Evolutionary conservation across 371 early-diverging fungal species (phyloP).

Genomic region (Fennellomyces sp.): DNA sequence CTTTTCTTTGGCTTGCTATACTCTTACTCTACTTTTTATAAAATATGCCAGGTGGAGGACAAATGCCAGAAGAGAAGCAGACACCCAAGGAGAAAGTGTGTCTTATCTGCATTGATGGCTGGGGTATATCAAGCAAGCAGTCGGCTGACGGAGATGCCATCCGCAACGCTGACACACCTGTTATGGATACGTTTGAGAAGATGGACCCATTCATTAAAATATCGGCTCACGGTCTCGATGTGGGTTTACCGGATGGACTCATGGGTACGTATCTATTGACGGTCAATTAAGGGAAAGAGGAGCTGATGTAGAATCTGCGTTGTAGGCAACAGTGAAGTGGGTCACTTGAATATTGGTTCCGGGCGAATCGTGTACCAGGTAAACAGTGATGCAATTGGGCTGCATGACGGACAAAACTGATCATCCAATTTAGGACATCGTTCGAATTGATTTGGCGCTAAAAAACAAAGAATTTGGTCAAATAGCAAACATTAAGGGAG

Average conservation of each 20-base stretch:
- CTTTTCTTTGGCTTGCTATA: no score
- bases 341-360: slow-evolving; percentile 99
- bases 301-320: neutral
- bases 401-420: neutral
- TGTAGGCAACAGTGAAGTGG: slow-evolving; percentile 95
- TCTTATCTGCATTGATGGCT: slow-evolving; percentile 91
- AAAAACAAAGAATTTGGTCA: slow-evolving; percentile 76
- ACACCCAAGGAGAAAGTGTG: slow-evolving; percentile 65
- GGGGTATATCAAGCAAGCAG: slow-evolving; percentile 85
- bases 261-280: slow-evolving; percentile 89
- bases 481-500: slow-evolving; percentile 75
- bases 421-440: slow-evolving; percentile 96
- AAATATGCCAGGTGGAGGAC: slow-evolving; percentile 55
- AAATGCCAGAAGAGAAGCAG: slow-evolving; percentile 49
- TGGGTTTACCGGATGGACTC: slow-evolving; percentile 97
- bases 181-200: slow-evolving; percentile 82
- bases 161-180: slow-evolving; percentile 89
- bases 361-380: slow-evolving; percentile 99
- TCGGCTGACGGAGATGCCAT: slow-evolving; percentile 90
- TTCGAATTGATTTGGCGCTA: slow-evolving; percentile 92
- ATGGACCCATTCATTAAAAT: slow-evolving; percentile 78
- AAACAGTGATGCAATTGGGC: slow-evolving; percentile 7
- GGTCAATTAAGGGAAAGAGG: no score
- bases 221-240: slow-evolving; percentile 95
- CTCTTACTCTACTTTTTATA: neutral